Conservation (phyloP, 139 green algal genomes). For the Chlamydomonas sp. region DNA sequence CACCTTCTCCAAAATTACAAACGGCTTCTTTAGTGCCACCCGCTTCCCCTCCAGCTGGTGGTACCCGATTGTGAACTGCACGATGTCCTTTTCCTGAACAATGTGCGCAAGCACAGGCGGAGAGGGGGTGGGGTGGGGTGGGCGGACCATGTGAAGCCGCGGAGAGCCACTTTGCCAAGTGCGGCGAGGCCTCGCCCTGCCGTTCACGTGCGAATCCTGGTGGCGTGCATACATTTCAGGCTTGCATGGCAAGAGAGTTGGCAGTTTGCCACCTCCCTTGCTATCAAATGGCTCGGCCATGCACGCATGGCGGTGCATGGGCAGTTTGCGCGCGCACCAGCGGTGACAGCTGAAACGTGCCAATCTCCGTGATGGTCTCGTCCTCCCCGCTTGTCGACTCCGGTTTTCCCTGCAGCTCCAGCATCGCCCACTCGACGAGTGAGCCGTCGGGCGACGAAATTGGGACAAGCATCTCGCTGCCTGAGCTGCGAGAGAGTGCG, state of each 20-base stretch:
- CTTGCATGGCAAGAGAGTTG: not conserved
- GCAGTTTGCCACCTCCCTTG: not conserved
- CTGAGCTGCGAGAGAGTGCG: not conserved
- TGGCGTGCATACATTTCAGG: not conserved
- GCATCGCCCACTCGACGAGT: constrained; percentile 30
- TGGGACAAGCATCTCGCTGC: not conserved
- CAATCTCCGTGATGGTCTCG: constrained; percentile 8
- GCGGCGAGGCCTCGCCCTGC: too few relatives aligned
- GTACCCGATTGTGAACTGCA: constrained; percentile 69
- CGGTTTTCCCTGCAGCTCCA: constrained; percentile 42
- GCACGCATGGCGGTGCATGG: not conserved
- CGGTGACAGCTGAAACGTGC: not conserved
- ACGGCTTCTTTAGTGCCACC: constrained; percentile 69
- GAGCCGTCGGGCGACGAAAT: not conserved
- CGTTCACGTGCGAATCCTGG: too few relatives aligned
- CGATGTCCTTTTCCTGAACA: constrained; percentile 34
- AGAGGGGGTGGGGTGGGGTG: not conserved
- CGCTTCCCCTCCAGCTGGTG: constrained; percentile 74
- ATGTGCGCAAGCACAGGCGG: not conserved
- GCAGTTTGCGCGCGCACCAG: not conserved
- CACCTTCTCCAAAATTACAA: constrained; percentile 59
- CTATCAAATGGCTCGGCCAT: not conserved
- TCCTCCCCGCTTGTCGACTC: constrained; percentile 15
- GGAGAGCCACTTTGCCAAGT: too few relatives aligned
- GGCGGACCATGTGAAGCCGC: too few relatives aligned